Base-by-base conservation (phyloP, 2,329 filamentous ascomycete species). In the Fusarium foetens region DNA sequence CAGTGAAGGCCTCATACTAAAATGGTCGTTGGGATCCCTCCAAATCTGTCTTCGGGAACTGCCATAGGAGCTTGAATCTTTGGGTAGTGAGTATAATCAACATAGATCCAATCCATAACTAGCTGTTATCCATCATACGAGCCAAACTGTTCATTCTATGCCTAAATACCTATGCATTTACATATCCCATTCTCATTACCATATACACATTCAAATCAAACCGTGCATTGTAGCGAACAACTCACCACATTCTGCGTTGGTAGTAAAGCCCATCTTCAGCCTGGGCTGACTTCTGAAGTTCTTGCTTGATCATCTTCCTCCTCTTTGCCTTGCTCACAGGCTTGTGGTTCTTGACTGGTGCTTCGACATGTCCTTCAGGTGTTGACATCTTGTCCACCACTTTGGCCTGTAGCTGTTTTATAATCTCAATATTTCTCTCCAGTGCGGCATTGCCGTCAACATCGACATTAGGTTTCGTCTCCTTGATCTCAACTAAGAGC, bases 221-320 rank as follows among this genome's bases (percentile, higher is more conserved):
- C 27, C 27, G 31, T 5, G 41, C 27, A 19, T 23, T 21, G 13
- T 16, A 25, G 17, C 41, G 7, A 53, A 17, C 16, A 52, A 39
- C 25, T 62, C 80, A 90, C 83, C 86, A 89, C 69, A 89, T 79
- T 53, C 89, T 81, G 51, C 88, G 84, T 75, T 89, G 87, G 74
- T 89, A 89, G 67, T 86, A 86, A 29, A 84, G 81, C 19, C 82
- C 86, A 77, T 81, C 80, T 6, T 86, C 80, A 21, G 81, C 79
- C 76, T 84, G 84, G 11, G 86, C 82, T 61, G 86, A 75, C 69
- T 79, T 82, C 78, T 79, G 80, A 67, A 91, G 85, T 74, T 90
- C 88, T 68, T 88, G 85, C 76, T 88, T 89, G 76, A 90, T 91
- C 72, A 85, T 82, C 77, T 83, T 83, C 73, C 89, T 83, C 73